These are phyloP conservation scores for Chondrostereum purpureum DNA, from an alignment of 1,284 basidiomycete genomes.

Conservation along the genomic window DNA sequence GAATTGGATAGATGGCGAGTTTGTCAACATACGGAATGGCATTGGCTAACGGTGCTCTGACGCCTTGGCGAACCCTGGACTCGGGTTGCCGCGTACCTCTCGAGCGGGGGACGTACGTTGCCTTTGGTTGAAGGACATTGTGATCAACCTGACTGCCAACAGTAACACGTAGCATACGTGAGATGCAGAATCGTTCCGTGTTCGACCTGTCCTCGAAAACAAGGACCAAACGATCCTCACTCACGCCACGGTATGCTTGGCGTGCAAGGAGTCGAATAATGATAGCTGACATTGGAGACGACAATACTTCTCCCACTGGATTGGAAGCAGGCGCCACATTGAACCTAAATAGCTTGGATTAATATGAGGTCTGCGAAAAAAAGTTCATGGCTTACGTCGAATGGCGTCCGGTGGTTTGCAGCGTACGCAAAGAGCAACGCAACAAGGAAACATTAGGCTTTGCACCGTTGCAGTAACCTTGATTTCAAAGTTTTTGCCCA, in stretches of 20 bases:
- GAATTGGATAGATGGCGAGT: conserved; percentile 4
- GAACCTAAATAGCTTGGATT: conserved; percentile 21
- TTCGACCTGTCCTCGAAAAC: conserved; percentile 29
- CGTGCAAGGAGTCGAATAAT: conserved; percentile 28
- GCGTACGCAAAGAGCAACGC: conserved; percentile 29
- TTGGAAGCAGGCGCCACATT: conserved; percentile 16
- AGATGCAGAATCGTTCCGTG: conserved; percentile 31
- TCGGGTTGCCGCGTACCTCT: conserved; percentile 8
- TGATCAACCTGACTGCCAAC: conserved; percentile 35
- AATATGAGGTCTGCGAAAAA: background rate
- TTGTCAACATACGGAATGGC: conserved; percentile 22
- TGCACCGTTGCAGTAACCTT: conserved; percentile 23
- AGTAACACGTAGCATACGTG: conserved; percentile 29
- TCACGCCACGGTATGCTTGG: conserved; percentile 37
- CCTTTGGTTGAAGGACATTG: conserved; percentile 29
- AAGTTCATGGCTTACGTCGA: conserved; percentile 25
- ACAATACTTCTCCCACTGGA: conserved; percentile 18
- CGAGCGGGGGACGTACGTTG: conserved; percentile 24
- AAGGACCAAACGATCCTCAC: conserved; percentile 39
- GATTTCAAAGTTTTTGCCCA: conserved; percentile 15
- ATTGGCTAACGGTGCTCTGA: conserved; percentile 21
- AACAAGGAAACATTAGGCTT: conserved; percentile 25
- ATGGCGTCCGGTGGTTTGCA: conserved; percentile 19
- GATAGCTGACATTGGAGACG: conserved; percentile 20
- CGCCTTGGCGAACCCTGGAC: conserved; percentile 12